Percentiles rank a stretch among this genome's conserved stretches.
Evolutionary conservation across 176 grass and related monocot species (phyloP).

Genomic region (Triticum timopheevii): DNA sequence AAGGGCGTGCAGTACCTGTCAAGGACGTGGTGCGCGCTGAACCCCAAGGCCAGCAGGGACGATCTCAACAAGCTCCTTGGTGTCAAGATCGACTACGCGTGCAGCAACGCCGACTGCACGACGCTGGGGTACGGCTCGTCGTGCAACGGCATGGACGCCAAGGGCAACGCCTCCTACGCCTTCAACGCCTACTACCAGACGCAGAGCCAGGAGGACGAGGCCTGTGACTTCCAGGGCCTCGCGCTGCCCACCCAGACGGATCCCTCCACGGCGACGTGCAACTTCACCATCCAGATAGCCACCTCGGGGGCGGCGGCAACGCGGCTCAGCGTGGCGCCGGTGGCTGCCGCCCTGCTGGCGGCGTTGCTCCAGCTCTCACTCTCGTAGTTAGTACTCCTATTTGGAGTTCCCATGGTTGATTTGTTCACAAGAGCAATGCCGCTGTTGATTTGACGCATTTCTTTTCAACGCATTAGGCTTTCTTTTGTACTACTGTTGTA

Average conservation of each 20-base stretch:
- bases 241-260: slow-evolving; percentile 52
- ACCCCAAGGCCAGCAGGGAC: no score
- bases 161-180: slow-evolving; percentile 61
- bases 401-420: neutral
- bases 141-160: slow-evolving; percentile 68
- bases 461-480: no score
- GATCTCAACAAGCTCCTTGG: no score
- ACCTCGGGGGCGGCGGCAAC: neutral
- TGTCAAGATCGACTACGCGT: neutral
- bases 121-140: slow-evolving; percentile 56
- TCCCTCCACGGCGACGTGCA: slow-evolving; percentile 54
- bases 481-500: no score
- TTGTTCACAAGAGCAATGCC: neutral
- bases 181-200: slow-evolving; percentile 82
- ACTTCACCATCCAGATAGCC: neutral
- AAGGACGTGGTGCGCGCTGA: no score
- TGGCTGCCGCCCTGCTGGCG: neutral
- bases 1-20: no score
- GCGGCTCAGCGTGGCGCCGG: neutral
- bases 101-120: slow-evolving; percentile 55
- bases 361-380: neutral
- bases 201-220: slow-evolving; percentile 49
- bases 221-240: slow-evolving; percentile 58
- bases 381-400: neutral
- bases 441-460: no score